Percentiles rank a stretch among this genome's conserved stretches.
Conservation (phyloP, 2,329 filamentous ascomycete genomes). For the Tolypocladium ophioglossoides region DNA sequence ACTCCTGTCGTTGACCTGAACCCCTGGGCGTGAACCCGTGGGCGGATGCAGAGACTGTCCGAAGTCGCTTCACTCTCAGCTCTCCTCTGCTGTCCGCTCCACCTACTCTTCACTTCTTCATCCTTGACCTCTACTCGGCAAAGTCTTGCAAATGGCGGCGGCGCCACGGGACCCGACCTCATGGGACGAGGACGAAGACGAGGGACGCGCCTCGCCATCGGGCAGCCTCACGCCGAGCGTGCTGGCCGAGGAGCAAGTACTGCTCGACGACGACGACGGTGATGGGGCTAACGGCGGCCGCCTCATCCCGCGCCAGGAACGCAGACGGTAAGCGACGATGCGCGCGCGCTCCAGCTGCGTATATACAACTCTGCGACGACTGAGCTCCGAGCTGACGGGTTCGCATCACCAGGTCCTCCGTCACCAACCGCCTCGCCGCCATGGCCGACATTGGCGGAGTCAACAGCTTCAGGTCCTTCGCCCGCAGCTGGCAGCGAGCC, state of each 20-base stretch:
- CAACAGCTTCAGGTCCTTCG: slow-evolving; percentile 91
- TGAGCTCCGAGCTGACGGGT: background rate
- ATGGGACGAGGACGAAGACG: slow-evolving; percentile 39
- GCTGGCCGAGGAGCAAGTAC: slow-evolving; percentile 33
- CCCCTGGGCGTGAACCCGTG: too few relatives aligned
- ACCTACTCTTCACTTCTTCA: background rate
- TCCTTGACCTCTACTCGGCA: background rate
- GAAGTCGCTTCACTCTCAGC: background rate
- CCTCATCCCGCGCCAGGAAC: slow-evolving; percentile 12
- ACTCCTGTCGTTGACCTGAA: background rate
- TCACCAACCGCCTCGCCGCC: slow-evolving; percentile 44
- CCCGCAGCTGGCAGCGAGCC: slow-evolving; percentile 83
- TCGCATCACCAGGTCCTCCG: slow-evolving; percentile 38
- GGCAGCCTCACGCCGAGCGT: slow-evolving; percentile 32
- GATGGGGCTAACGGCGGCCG: slow-evolving; percentile 2
- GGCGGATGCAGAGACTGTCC: background rate
- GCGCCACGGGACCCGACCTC: slow-evolving; percentile 26
- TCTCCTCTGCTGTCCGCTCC: background rate
- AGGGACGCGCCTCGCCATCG: slow-evolving; percentile 29
- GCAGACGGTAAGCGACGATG: slow-evolving; percentile 16
- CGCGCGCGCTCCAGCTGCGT: background rate
- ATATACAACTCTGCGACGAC: background rate
- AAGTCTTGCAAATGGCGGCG: slow-evolving; percentile 14
- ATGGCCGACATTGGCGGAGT: slow-evolving; percentile 71
- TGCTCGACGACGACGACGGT: slow-evolving; percentile 28